Conservation (phyloP, 2,329 filamentous ascomycete genomes). For the Berkeleyomyces rouxiae region DNA sequence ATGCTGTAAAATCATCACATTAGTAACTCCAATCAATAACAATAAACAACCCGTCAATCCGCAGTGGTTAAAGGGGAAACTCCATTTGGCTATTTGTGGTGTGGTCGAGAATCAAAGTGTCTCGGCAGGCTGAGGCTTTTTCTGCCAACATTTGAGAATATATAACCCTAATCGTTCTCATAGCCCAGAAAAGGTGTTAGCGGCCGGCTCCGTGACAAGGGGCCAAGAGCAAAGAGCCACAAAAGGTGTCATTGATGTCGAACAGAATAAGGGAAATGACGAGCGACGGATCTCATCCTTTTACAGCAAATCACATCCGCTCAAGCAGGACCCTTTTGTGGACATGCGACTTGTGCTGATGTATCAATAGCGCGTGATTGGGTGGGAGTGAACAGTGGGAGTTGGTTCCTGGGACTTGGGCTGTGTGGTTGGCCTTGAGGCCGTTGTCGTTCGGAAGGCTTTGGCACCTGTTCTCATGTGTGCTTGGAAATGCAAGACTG, state of each 20-base stretch:
- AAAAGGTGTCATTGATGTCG: constrained; percentile 3
- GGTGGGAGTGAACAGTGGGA: not conserved
- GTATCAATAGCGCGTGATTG: constrained; percentile 4
- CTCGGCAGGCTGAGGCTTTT: not conserved
- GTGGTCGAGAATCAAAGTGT: not conserved
- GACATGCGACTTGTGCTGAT: constrained; percentile 2
- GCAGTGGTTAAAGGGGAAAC: too few relatives aligned
- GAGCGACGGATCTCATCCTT: not conserved
- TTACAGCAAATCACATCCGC: not conserved
- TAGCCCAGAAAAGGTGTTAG: too few relatives aligned
- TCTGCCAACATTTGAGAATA: too few relatives aligned
- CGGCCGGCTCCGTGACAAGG: too few relatives aligned
- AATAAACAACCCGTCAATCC: too few relatives aligned
- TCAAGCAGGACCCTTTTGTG: not conserved
- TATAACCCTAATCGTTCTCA: not conserved
- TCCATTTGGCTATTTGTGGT: too few relatives aligned
- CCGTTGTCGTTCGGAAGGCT: too few relatives aligned
- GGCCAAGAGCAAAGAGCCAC: not conserved
- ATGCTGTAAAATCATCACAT: too few relatives aligned
- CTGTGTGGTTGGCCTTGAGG: not conserved
- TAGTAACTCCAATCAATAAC: too few relatives aligned
- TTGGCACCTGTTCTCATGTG: too few relatives aligned
- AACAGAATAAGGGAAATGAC: not conserved
- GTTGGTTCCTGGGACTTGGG: not conserved
- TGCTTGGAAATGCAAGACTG: too few relatives aligned